Conservation (phyloP, 768 basidiomycete species). For the Collybia nuda region DNA sequence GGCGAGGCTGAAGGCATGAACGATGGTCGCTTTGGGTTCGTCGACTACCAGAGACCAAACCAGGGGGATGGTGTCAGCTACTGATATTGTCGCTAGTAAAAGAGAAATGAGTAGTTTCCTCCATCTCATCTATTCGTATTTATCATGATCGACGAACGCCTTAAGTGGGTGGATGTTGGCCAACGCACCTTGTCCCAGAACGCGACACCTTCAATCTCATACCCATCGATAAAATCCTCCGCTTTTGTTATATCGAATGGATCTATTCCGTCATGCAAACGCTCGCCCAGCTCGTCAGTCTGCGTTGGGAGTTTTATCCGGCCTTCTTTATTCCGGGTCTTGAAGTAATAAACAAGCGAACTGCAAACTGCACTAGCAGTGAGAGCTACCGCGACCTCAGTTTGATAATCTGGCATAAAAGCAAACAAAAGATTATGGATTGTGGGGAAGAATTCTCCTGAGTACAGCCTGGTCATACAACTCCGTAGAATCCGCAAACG, state of each 20-base stretch:
- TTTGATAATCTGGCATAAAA: too few species aligned
- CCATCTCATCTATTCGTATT: constrained; percentile 50
- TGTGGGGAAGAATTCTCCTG: too few species aligned
- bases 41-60: constrained; percentile 48
- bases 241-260: constrained; percentile 71
- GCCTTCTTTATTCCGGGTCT: too few species aligned
- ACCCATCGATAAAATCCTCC: constrained; percentile 68
- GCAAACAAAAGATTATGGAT: too few species aligned
- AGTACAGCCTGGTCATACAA: too few species aligned
- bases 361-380: too few species aligned
- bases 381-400: too few species aligned
- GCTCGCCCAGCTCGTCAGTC: not conserved
- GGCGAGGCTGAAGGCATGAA: constrained; percentile 42
- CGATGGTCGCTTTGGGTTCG: constrained; percentile 29
- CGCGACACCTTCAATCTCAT: constrained; percentile 54
- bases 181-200: constrained; percentile 57
- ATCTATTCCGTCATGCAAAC: constrained; percentile 31
- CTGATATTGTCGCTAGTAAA: constrained; percentile 44
- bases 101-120: constrained; percentile 53
- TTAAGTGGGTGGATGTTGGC: not conserved
- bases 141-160: not conserved
- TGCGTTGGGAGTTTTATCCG: too few species aligned
- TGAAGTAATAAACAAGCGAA: too few species aligned
- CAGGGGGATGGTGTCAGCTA: constrained; percentile 51
- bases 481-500: too few species aligned